A percentile compares a stretch with the other conserved stretches of the same genome.
phyloP scores from a whole-genome alignment of 257 asterid genomes.

The Pogostemon cablin region DNA sequence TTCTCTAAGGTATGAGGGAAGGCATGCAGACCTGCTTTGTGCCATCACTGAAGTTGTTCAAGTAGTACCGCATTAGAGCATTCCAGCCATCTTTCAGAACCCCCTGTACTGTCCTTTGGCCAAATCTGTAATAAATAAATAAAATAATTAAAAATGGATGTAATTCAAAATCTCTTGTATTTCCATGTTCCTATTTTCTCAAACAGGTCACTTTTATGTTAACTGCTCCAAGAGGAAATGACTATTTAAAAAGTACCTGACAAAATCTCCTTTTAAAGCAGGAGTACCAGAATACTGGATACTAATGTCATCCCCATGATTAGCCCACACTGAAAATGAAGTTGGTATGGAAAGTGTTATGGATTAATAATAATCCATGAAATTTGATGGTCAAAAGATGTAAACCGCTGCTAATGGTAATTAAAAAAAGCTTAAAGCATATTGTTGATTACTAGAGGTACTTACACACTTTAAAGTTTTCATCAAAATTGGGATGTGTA shows the following conservation, averaged over 20 bases:
- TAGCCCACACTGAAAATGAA: slow-evolving; percentile 89
- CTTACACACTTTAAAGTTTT: slow-evolving; percentile 80
- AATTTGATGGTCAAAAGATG: slow-evolving; percentile 23
- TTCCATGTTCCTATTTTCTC: slow-evolving; percentile 25
- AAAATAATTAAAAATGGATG: background rate
- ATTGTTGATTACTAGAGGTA: slow-evolving; percentile 22
- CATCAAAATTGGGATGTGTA: slow-evolving; percentile 85
- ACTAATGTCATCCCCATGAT: slow-evolving; percentile 97
- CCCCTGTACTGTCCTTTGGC: slow-evolving; percentile 85
- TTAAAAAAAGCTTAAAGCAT: slow-evolving; percentile 13
- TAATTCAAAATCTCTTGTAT: background rate
- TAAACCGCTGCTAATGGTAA: slow-evolving; percentile 16
- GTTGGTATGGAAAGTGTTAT: slow-evolving; percentile 31
- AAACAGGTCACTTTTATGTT: slow-evolving; percentile 14
- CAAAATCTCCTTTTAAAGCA: slow-evolving; percentile 96
- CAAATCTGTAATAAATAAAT: slow-evolving; percentile 53
- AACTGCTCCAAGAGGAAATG: slow-evolving; percentile 19
- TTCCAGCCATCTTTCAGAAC: slow-evolving; percentile 80
- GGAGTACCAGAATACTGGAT: slow-evolving; percentile 99
- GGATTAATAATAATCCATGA: slow-evolving; percentile 23
- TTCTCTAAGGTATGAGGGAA: slow-evolving; percentile 26
- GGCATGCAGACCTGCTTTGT: slow-evolving; percentile 82
- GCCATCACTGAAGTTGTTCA: slow-evolving; percentile 95
- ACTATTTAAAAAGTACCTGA: slow-evolving; percentile 58
- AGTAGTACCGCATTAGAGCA: slow-evolving; percentile 93